Percentiles rank a stretch among this genome's conserved stretches.
Conservation (phyloP, 108 stramenopile genomes). For the Schizochytrium sp. region DNA sequence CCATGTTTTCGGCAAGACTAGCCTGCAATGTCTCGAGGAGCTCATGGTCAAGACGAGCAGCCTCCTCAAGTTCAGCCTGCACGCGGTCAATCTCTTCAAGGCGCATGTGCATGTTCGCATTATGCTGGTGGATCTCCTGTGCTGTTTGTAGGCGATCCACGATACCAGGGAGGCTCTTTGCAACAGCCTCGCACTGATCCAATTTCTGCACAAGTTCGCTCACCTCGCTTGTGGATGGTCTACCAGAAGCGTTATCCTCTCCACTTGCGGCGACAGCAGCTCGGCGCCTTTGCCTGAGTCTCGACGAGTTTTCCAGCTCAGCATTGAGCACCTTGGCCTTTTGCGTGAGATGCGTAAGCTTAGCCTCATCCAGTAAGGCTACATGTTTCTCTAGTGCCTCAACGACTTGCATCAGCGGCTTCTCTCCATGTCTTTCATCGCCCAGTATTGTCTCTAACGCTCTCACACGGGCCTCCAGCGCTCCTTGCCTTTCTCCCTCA, state of each 20-base stretch:
- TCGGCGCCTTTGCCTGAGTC: not conserved
- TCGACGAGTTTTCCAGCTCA: slow-evolving; percentile 8
- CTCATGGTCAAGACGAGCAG: not conserved
- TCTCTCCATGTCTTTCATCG: not conserved
- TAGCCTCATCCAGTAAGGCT: slow-evolving; percentile 9
- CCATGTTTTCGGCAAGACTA: slow-evolving; percentile 8
- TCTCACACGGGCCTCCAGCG: slow-evolving; percentile 30
- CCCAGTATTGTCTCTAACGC: slow-evolving; percentile 26
- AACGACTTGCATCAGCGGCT: not conserved
- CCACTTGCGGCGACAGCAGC: not conserved
- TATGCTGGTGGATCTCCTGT: slow-evolving; percentile 59
- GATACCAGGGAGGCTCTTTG: slow-evolving; percentile 12
- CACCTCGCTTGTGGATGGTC: not conserved
- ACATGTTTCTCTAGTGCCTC: not conserved
- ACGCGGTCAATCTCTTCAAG: slow-evolving; percentile 56
- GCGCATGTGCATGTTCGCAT: slow-evolving; percentile 54
- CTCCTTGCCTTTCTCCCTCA: not conserved
- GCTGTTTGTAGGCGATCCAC: slow-evolving; percentile 26
- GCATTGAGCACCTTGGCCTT: slow-evolving; percentile 36
- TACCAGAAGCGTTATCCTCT: not conserved
- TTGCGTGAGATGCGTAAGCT: slow-evolving; percentile 34
- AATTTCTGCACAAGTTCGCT: slow-evolving; percentile 2
- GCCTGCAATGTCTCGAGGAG: slow-evolving; percentile 38
- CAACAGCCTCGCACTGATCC: slow-evolving; percentile 3
- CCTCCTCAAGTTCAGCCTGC: slow-evolving; percentile 41